A percentile compares a stretch with the other conserved stretches of the same genome.
These are phyloP conservation scores for Fusarium tuaranense DNA, from an alignment of 2,329 filamentous ascomycete genomes.

Conservation along the genomic window DNA sequence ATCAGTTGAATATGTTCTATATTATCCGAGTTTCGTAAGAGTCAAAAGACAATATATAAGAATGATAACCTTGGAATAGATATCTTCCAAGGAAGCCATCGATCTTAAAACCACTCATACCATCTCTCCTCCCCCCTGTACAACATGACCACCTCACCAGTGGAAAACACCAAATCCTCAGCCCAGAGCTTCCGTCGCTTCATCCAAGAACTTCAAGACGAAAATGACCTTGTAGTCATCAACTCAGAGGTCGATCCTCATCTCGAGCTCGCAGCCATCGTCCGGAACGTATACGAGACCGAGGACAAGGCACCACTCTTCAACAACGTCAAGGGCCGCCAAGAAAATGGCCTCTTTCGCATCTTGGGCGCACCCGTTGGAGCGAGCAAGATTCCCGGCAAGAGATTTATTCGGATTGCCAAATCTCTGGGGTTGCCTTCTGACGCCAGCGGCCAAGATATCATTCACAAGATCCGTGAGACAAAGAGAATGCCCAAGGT, in stretches of 20 bases:
- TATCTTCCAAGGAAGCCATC: neutral
- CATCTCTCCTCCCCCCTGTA: neutral
- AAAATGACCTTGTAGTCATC: neutral
- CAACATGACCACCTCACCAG: neutral
- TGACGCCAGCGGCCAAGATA: neutral
- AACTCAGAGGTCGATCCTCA: neutral
- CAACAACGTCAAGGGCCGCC: neutral
- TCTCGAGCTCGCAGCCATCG: neutral
- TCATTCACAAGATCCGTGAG: neutral
- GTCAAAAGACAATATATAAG: neutral
- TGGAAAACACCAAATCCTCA: neutral
- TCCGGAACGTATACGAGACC: neutral
- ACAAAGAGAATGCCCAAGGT: neutral
- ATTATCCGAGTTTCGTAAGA: too few species aligned
- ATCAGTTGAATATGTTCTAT: too few species aligned
- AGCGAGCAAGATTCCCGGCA: neutral
- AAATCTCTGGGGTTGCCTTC: neutral
- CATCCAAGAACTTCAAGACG: neutral
- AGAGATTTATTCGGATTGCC: neutral
- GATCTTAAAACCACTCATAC: neutral
- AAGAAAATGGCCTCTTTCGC: neutral
- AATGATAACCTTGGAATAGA: neutral
- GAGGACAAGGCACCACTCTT: neutral
- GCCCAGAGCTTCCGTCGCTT: neutral
- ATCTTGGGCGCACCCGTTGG: neutral